A percentile compares a stretch with the other conserved stretches of the same genome.
These are phyloP conservation scores for Cryptosporidium tyzzeri DNA, from an alignment of 169 alveolate genomes.

Conservation along the genomic window DNA sequence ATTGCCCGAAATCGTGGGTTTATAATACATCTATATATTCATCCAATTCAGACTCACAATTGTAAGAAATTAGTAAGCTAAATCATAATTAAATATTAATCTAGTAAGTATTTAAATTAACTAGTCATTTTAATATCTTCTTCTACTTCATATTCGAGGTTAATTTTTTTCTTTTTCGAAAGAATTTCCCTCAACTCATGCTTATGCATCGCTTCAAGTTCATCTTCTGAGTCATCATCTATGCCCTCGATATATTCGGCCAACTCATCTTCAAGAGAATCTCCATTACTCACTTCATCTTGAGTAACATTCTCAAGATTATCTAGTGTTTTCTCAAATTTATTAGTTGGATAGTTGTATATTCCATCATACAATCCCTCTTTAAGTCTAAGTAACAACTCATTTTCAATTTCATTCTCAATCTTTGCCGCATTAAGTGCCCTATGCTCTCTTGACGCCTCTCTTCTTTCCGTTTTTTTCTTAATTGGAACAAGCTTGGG, in stretches of 20 bases:
- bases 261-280: constrained; percentile 13
- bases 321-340: constrained; percentile 80
- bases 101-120: not conserved
- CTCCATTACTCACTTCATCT: constrained; percentile 14
- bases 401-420: constrained; percentile 96
- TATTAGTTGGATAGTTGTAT: constrained; percentile 84
- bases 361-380: constrained; percentile 87
- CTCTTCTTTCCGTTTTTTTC: constrained; percentile 98
- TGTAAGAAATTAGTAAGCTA: not conserved
- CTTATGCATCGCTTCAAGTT: constrained; percentile 74
- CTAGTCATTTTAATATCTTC: not conserved
- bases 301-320: constrained; percentile 71
- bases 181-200: constrained; percentile 42
- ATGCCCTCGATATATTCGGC: constrained; percentile 76
- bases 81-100: not conserved
- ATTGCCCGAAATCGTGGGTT: constrained; percentile 70
- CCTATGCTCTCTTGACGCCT: constrained; percentile 94
- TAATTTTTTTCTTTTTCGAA: constrained; percentile 67
- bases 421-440: constrained; percentile 98
- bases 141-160: constrained; percentile 77
- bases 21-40: constrained; percentile 35
- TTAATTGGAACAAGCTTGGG: constrained; percentile 92
- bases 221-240: constrained; percentile 77
- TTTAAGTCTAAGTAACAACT: constrained; percentile 93
- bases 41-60: constrained; percentile 2